Evolutionary conservation across 2,329 filamentous ascomycete genomes (phyloP).

Genomic region (Aspergillus novoparasiticus): DNA sequence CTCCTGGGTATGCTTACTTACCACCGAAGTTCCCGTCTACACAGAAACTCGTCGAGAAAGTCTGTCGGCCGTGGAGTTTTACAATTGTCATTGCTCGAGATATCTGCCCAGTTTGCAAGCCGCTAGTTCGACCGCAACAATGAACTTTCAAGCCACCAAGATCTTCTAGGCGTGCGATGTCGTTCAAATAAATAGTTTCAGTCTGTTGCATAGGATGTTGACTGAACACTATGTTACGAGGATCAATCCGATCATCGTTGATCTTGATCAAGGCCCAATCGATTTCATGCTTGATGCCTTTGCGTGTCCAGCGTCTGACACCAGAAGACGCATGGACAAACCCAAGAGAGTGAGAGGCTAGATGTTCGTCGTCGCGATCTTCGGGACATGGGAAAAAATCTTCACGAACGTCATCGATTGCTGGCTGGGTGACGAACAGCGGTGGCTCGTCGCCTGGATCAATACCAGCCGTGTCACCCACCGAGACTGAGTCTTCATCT

Average conservation of each 20-base stretch:
- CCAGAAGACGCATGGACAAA: constrained; percentile 88
- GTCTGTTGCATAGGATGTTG: constrained; percentile 44
- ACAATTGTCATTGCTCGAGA: constrained; percentile 77
- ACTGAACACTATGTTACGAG: constrained; percentile 66
- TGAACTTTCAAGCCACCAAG: constrained; percentile 80
- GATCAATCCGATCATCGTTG: constrained; percentile 68
- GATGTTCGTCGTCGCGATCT: constrained; percentile 77
- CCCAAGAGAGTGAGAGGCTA: constrained; percentile 78
- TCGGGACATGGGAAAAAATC: constrained; percentile 80
- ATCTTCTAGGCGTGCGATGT: constrained; percentile 55
- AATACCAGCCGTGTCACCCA: constrained; percentile 78
- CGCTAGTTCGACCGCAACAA: constrained; percentile 84
- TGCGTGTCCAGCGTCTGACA: constrained; percentile 72
- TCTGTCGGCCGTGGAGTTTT: constrained; percentile 81
- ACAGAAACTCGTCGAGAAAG: constrained; percentile 73
- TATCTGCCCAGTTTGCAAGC: constrained; percentile 77
- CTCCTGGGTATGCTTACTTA: constrained; percentile 35
- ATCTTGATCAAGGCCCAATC: constrained; percentile 94
- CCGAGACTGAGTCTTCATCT: constrained; percentile 59
- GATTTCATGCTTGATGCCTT: constrained; percentile 81
- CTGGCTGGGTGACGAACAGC: constrained; percentile 86
- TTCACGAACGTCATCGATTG: constrained; percentile 80
- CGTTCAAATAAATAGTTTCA: constrained; percentile 54
- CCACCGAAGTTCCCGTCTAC: constrained; percentile 62
- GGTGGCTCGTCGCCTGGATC: constrained; percentile 73